Conservation (phyloP, 1,284 basidiomycete species). For the Marasmius sp. region DNA sequence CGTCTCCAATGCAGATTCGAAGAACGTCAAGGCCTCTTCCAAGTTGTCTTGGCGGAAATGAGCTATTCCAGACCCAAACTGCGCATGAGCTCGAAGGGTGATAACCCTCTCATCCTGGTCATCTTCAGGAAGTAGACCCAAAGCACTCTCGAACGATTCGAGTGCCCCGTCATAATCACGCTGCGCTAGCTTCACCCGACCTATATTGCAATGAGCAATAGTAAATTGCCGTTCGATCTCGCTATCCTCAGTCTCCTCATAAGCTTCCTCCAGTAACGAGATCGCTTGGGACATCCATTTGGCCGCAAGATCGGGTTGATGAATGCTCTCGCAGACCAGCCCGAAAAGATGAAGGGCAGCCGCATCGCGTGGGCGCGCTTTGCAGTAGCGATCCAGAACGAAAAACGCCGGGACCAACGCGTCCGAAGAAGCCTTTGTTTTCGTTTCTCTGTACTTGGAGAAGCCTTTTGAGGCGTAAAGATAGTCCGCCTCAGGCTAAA, state of each 20-base stretch:
- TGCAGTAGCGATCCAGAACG: slow-evolving; percentile 76
- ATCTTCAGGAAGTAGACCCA: slow-evolving; percentile 67
- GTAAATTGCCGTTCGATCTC: slow-evolving; percentile 78
- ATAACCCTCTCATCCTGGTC: slow-evolving; percentile 32
- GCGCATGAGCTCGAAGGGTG: slow-evolving; percentile 61
- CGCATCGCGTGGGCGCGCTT: slow-evolving; percentile 67
- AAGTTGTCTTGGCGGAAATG: slow-evolving; percentile 66
- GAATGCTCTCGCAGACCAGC: slow-evolving; percentile 84
- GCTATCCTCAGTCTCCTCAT: slow-evolving; percentile 84
- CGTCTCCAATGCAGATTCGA: slow-evolving; percentile 67
- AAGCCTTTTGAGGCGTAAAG: slow-evolving; percentile 74
- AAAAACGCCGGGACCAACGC: slow-evolving; percentile 76
- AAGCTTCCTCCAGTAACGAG: slow-evolving; percentile 77
- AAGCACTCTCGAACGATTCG: slow-evolving; percentile 71
- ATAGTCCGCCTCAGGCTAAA: slow-evolving; percentile 81
- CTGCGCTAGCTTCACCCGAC: slow-evolving; percentile 68
- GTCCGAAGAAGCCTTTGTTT: slow-evolving; percentile 29
- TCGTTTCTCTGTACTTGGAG: slow-evolving; percentile 33
- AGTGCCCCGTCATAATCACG: slow-evolving; percentile 62
- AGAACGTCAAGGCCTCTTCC: slow-evolving; percentile 60
- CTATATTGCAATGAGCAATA: slow-evolving; percentile 83
- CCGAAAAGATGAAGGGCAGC: slow-evolving; percentile 84
- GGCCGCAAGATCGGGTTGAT: slow-evolving; percentile 65
- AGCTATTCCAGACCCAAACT: slow-evolving; percentile 72
- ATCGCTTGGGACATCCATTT: slow-evolving; percentile 68